phyloP scores from a whole-genome alignment of 495 filamentous ascomycete species.

The Tuber brumale region DNA sequence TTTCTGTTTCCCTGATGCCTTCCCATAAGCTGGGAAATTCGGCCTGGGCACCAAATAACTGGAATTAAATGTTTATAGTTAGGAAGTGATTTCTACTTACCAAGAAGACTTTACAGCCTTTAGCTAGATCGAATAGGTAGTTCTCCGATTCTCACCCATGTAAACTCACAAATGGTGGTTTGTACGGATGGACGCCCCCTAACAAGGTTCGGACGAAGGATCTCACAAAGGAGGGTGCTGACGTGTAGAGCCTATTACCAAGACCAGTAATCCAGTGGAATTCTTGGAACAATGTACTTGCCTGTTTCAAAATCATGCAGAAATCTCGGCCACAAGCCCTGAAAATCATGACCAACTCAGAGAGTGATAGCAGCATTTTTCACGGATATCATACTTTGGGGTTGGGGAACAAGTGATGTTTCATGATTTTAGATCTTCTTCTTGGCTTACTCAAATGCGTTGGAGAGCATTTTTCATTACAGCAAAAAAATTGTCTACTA shows the following conservation, averaged over 20 bases:
- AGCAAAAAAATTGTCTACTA: no score
- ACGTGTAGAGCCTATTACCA: background rate
- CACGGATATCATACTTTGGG: no score
- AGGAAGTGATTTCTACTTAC: background rate
- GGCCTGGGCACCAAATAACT: background rate
- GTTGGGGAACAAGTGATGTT: background rate
- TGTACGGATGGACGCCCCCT: background rate
- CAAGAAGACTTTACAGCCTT: no score
- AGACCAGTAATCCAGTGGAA: background rate
- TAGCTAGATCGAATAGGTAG: background rate
- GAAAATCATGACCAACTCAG: no score
- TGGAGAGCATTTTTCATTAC: background rate
- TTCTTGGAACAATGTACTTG: no score
- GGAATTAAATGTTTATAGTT: background rate
- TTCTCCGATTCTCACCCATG: background rate
- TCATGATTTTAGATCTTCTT: background rate
- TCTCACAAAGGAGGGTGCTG: background rate
- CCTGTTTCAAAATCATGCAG: no score
- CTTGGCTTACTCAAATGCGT: background rate
- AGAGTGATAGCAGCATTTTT: no score
- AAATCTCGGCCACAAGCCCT: no score
- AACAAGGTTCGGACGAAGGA: background rate
- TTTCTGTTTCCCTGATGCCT: background rate
- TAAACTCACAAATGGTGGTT: no score
- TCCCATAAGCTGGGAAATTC: background rate